Percentiles rank a stretch among this genome's conserved stretches.
phyloP scores from a whole-genome alignment of 768 basidiomycete species.

The Hygrocybe punicea region DNA sequence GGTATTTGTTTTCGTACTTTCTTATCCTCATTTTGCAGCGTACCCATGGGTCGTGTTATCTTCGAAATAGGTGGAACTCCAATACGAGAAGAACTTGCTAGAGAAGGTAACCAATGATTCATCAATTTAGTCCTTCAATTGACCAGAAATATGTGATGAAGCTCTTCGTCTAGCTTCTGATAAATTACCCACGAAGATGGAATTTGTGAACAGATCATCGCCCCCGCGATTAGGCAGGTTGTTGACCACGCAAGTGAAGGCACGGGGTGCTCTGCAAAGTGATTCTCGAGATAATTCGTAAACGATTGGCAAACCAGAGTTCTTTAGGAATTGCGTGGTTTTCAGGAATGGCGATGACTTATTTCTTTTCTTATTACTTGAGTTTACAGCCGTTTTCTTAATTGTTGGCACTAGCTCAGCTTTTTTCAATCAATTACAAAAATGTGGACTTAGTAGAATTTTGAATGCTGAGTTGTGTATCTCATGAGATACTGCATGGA shows the following conservation, averaged over 20 bases:
- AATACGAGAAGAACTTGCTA: conserved; percentile 87
- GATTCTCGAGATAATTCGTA: neutral
- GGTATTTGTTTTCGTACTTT: neutral
- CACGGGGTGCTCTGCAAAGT: neutral
- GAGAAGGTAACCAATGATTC: conserved; percentile 63
- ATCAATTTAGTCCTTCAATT: neutral
- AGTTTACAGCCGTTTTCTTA: no score
- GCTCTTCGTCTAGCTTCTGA: conserved; percentile 84
- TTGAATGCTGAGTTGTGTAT: no score
- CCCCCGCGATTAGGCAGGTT: conserved; percentile 74
- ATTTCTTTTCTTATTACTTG: no score
- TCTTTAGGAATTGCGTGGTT: no score
- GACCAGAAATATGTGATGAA: conserved; percentile 26
- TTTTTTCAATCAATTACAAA: no score
- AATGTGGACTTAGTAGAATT: no score
- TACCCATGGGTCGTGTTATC: conserved; percentile 83
- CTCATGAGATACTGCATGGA: no score
- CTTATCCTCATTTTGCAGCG: conserved; percentile 43
- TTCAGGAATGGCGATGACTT: no score
- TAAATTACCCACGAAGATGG: conserved; percentile 84
- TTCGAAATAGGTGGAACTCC: conserved; percentile 91
- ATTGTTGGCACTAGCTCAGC: no score
- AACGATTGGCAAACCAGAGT: neutral
- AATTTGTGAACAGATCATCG: conserved; percentile 70
- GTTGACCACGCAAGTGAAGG: neutral